Conservation (phyloP, 2,329 filamentous ascomycete genomes). For the Phialocephala sp. region DNA sequence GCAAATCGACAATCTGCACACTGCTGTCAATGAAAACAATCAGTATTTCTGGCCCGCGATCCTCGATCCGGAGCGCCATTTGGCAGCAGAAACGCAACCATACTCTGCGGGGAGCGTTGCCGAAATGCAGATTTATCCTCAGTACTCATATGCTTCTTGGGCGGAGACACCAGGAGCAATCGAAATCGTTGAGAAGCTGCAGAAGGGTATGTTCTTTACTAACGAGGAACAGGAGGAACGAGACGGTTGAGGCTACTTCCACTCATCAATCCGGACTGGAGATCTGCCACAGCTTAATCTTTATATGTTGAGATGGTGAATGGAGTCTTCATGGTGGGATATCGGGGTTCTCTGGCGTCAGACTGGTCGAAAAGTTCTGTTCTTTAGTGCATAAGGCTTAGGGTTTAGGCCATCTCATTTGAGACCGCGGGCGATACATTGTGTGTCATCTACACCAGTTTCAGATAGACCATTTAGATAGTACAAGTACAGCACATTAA, state of each 20-base stretch:
- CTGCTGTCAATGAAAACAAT: slow-evolving; percentile 33
- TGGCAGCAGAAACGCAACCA: slow-evolving; percentile 25
- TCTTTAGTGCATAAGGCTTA: too few relatives aligned
- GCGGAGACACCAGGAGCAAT: slow-evolving; percentile 39
- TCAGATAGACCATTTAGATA: too few relatives aligned
- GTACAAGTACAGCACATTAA: too few relatives aligned
- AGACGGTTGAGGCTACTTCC: neutral
- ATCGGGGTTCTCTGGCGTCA: too few relatives aligned
- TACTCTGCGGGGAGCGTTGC: slow-evolving; percentile 33
- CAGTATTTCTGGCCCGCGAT: slow-evolving; percentile 39
- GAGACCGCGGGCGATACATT: too few relatives aligned
- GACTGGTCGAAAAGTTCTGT: too few relatives aligned
- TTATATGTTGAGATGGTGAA: too few relatives aligned
- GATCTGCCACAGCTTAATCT: too few relatives aligned
- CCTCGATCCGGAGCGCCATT: slow-evolving; percentile 34
- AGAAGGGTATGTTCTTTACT: slow-evolving; percentile 1
- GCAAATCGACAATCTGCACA: slow-evolving; percentile 39
- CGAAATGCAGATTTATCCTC: slow-evolving; percentile 38
- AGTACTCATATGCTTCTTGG: slow-evolving; percentile 39
- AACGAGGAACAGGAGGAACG: neutral
- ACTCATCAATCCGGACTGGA: too few relatives aligned
- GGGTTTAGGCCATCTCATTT: too few relatives aligned
- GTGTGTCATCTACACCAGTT: too few relatives aligned
- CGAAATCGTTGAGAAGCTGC: slow-evolving; percentile 30
- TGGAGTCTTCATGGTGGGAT: too few relatives aligned